Conservation (phyloP, 2,329 filamentous ascomycete species). For the Phaeosphaeria sp. region DNA sequence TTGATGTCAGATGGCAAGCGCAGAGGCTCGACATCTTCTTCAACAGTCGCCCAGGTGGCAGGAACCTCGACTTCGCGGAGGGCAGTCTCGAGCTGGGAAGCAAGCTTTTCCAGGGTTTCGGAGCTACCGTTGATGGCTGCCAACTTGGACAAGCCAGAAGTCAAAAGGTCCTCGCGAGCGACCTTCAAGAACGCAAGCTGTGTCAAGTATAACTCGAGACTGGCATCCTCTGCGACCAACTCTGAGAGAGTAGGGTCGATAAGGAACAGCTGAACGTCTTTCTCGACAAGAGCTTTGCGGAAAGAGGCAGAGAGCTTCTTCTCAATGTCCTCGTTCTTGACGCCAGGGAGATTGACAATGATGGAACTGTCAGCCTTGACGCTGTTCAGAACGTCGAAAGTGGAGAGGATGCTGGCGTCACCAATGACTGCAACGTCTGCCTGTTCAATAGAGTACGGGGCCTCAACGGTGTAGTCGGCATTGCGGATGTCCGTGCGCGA, state of each 20-base stretch:
- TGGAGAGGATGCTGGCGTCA: conserved; percentile 78
- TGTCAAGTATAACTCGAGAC: conserved; percentile 69
- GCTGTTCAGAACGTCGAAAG: conserved; percentile 74
- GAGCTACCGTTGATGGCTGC: conserved; percentile 64
- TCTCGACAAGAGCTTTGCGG: conserved; percentile 73
- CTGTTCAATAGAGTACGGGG: conserved; percentile 78
- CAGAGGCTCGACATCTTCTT: conserved; percentile 62
- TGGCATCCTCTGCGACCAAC: conserved; percentile 69
- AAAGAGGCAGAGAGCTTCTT: conserved; percentile 78
- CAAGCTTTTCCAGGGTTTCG: conserved; percentile 68
- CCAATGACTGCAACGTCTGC: conserved; percentile 83
- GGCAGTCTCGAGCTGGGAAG: conserved; percentile 67
- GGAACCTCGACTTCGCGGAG: conserved; percentile 78
- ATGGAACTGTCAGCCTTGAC: conserved; percentile 75
- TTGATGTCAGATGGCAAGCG: conserved; percentile 70
- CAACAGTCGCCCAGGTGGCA: conserved; percentile 77
- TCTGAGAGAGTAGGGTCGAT: conserved; percentile 74
- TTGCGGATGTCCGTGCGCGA: conserved; percentile 85
- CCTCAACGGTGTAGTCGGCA: conserved; percentile 82
- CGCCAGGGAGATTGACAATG: conserved; percentile 75
- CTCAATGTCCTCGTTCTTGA: conserved; percentile 88
- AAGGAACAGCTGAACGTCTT: conserved; percentile 74
- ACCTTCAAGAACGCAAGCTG: conserved; percentile 86
- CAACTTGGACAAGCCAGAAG: conserved; percentile 70
- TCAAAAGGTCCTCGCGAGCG: conserved; percentile 70